These are phyloP conservation scores for Candida incommunis DNA, from an alignment of 805 yeast genomes.

Conservation along the genomic window DNA sequence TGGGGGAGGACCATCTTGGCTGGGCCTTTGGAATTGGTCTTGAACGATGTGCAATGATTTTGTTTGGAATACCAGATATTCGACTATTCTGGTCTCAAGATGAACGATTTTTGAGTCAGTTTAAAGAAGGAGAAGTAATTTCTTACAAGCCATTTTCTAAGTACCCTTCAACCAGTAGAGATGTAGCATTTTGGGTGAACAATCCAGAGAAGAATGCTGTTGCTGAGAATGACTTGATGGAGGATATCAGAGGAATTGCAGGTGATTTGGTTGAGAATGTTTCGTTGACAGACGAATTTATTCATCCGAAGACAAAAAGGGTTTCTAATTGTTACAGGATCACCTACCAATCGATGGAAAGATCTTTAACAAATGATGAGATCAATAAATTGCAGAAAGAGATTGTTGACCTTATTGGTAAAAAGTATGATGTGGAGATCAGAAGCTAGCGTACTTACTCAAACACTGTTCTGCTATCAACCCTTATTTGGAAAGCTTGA, in stretches of 20 bases:
- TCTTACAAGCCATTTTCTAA: conserved; percentile 81
- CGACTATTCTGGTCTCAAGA: conserved; percentile 85
- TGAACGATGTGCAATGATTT: conserved; percentile 89
- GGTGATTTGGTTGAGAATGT: conserved; percentile 88
- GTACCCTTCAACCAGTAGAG: conserved; percentile 77
- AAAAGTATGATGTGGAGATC: conserved; percentile 42
- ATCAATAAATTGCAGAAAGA: conserved; percentile 57
- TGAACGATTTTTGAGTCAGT: conserved; percentile 63
- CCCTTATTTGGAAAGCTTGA: too few species aligned
- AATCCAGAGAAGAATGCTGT: conserved; percentile 20
- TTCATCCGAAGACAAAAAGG: conserved; percentile 67
- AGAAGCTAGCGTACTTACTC: too few species aligned
- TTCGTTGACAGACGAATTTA: conserved; percentile 60
- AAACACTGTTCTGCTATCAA: too few species aligned
- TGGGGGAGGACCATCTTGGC: conserved; percentile 45
- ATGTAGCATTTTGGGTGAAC: conserved; percentile 85
- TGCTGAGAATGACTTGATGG: conserved; percentile 91
- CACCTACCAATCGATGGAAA: conserved; percentile 91
- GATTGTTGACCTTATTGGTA: conserved; percentile 44
- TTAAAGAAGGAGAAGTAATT: conserved; percentile 45
- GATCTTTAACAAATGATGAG: conserved; percentile 76
- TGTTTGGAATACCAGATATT: conserved; percentile 92
- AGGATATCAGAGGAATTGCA: conserved; percentile 64
- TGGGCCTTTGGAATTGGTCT: conserved; percentile 98
- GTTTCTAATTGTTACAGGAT: conserved; percentile 79